Conservation (phyloP, 495 filamentous ascomycete genomes). For the Aspergillus carlsbadensis region DNA sequence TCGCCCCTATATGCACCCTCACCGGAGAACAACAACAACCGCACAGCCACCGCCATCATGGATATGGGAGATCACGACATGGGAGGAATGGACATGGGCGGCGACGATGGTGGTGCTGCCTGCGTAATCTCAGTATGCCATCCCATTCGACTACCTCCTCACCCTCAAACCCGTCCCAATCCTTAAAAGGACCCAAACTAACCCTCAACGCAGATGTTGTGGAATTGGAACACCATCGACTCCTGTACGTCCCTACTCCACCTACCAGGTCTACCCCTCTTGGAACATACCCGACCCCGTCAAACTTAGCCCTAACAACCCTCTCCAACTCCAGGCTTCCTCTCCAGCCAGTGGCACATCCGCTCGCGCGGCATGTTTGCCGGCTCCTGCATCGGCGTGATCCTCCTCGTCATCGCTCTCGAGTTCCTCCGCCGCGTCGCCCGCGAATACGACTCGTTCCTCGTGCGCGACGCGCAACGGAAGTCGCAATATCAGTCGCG, state of each 20-base stretch:
- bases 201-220: constrained; percentile 57
- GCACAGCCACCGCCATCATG: constrained; percentile 3
- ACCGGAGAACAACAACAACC: neutral
- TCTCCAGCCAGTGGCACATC: constrained; percentile 64
- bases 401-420: constrained; percentile 60
- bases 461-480: constrained; percentile 43
- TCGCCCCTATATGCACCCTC: neutral
- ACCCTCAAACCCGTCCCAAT: too few species aligned
- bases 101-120: neutral
- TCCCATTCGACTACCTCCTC: too few species aligned
- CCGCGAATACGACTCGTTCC: constrained; percentile 60
- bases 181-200: constrained; percentile 1
- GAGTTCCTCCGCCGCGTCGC: constrained; percentile 60
- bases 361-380: constrained; percentile 61
- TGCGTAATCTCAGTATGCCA: constrained; percentile 46
- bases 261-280: neutral
- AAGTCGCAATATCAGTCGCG: constrained; percentile 15
- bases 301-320: constrained; percentile 1
- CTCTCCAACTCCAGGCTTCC: constrained; percentile 49
- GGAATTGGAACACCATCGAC: constrained; percentile 75
- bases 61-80: constrained; percentile 25
- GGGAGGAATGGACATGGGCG: constrained; percentile 23
- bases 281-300: neutral
- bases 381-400: constrained; percentile 67
- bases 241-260: constrained; percentile 43